Percentiles rank a stretch among this genome's conserved stretches.
phyloP scores from a whole-genome alignment of 1,284 basidiomycete species.

The Somion occarium region DNA sequence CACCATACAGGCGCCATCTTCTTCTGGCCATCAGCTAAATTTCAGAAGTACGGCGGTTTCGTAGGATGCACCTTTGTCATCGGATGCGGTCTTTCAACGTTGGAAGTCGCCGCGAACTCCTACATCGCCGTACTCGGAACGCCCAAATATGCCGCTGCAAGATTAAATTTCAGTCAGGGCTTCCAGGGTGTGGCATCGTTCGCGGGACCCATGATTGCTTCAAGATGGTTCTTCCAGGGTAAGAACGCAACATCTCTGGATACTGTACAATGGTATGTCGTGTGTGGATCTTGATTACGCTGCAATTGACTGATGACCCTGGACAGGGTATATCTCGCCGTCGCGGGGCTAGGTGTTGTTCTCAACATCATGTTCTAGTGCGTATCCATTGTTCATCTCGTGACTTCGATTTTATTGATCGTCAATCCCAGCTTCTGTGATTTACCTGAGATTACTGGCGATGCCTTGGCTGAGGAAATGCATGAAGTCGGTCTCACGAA shows the following conservation, averaged over 20 bases:
- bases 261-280: conserved; percentile 65
- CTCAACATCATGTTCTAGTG: conserved; percentile 69
- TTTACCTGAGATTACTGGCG: conserved; percentile 74
- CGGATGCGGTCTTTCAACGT: conserved; percentile 64
- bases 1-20: conserved; percentile 53
- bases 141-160: conserved; percentile 69
- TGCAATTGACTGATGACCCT: no score
- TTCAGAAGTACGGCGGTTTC: conserved; percentile 65
- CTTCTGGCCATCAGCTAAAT: conserved; percentile 79
- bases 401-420: no score
- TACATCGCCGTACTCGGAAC: conserved; percentile 71
- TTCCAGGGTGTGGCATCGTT: conserved; percentile 81
- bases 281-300: no score
- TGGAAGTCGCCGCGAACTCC: conserved; percentile 76
- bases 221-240: conserved; percentile 69
- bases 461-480: conserved; percentile 51
- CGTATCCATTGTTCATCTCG: conserved; percentile 18
- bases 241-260: conserved; percentile 56
- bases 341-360: conserved; percentile 57
- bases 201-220: conserved; percentile 77
- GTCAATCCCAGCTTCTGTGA: conserved; percentile 48
- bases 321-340: conserved; percentile 71
- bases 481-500: conserved; percentile 36
- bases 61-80: conserved; percentile 70
- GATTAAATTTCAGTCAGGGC: conserved; percentile 79